Base-by-base conservation (phyloP, 2,329 filamentous ascomycete genomes). In the Scopulariopsis brevicaulis region DNA sequence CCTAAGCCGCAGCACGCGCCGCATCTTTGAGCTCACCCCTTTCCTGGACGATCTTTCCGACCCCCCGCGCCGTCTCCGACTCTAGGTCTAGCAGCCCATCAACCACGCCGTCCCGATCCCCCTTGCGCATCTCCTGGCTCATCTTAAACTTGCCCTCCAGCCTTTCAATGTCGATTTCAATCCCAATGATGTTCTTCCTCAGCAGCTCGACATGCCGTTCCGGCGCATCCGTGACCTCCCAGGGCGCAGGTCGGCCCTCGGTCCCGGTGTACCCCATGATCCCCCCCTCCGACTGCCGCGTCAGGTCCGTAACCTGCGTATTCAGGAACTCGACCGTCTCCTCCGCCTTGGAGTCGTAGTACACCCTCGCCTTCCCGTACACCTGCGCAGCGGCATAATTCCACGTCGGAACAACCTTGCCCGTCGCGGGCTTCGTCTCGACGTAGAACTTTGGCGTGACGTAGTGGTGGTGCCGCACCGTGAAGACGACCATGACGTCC, bases 341-440 rank as follows among this genome's bases (percentile, higher is more conserved):
- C 0, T 69, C 63, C 0, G 74, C 66, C 53, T 73, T 73, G 6
- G 76, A 64, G 58, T 86, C 78, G 59, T 70, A 77, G 61, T 77
- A 81, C 4, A 87, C 68, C 0, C 61, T 78, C 1, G 80, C 79
- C 1, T 68, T 74, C 1, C 85, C 85, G 62, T 87, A 87, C 0
- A 74, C 81, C 67, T 88, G 82, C 0, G 77, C 84, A 0, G 84
- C 83, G 0, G 81, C 74, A 63, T 88, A 89, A 67, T 89, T 84
- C 85, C 85, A 88, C 0, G 85, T 89, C 0, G 84, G 84, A 5
- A 86, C 85, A 0, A 87, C 84, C 63, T 88, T 88, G 12, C 77
- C 84, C 0, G 78, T 83, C 0, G 64, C 66, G 0, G 83, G 84
- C 65, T 87, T 88, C 1, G 85, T 87, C 62, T 83, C 76, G 12